phyloP scores from a whole-genome alignment of 1,284 basidiomycete species.

The Ganoderma sinense region DNA sequence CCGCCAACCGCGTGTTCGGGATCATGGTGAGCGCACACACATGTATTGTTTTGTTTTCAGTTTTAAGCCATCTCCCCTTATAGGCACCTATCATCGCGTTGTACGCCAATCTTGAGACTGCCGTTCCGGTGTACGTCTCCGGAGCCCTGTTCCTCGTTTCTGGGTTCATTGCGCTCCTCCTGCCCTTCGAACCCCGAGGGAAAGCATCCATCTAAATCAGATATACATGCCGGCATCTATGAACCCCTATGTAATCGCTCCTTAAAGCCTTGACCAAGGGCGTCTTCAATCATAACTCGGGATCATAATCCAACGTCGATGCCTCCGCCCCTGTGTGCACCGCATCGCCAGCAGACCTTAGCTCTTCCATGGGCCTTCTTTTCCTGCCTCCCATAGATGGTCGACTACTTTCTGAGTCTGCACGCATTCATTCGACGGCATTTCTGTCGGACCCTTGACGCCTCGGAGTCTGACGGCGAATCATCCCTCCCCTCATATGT shows the following conservation, averaged over 20 bases:
- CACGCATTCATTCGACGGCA: no score
- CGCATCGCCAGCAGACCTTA: no score
- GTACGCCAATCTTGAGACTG: conserved; percentile 62
- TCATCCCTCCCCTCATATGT: no score
- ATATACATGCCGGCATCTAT: no score
- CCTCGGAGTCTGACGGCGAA: no score
- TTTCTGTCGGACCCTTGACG: no score
- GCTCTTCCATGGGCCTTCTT: no score
- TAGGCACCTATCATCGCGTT: conserved; percentile 73
- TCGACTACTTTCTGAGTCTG: no score
- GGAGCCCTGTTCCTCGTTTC: conserved; percentile 70
- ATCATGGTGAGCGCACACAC: conserved; percentile 52
- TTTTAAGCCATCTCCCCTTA: background rate
- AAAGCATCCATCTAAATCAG: conserved; percentile 58
- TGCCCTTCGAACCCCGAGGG: conserved; percentile 78
- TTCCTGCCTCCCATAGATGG: no score
- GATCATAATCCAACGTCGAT: no score
- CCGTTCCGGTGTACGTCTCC: conserved; percentile 75
- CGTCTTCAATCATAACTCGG: no score
- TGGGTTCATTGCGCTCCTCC: conserved; percentile 63
- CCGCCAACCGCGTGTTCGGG: conserved; percentile 68
- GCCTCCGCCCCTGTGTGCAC: no score
- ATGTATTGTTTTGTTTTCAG: background rate
- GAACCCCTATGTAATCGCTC: background rate
- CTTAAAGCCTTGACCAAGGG: background rate